Evolutionary conservation across 352 stramenopile species (phyloP), one percentile per base, ranked within the genome.

Genomic region (Globisporangium yorkense): DNA sequence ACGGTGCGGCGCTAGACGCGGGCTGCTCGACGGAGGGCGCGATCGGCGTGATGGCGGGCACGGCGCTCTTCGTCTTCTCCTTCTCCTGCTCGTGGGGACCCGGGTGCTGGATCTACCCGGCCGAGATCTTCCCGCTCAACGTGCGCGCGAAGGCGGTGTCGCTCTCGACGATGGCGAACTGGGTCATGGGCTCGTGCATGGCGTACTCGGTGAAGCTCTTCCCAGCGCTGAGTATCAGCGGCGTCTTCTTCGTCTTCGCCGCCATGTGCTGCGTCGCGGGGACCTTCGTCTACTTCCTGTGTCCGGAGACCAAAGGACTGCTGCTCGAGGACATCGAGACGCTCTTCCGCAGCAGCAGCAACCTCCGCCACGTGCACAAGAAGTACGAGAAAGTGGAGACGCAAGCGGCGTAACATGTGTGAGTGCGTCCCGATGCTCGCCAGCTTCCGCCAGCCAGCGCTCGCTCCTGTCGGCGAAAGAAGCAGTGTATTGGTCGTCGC

Each of bases 291-390:
- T 85, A 74, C 62, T 82, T 69, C 60, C 53, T 80, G 50, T 85
- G 75, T 31, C 75, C 75, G 5, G 75, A 85, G 68, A 85, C 75
- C 33, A 80, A 75, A 27, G 71, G 71, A 5, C 71, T 87, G 7
- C 31, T 87, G 8, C 51, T 87, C n/a, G 76, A 87, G 60, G 76
- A 87, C 55, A 87, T 80, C 39, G 76, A 87, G 50, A 67, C 60
- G 45, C 54, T 87, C 20, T 87, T 87, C 58, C 47, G 74, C 51
- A n/a, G 61, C 41, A 66, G 57, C 24, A 3, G 13, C 24, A 39
- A 10, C 24, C 1, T 13, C 20, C 39, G 24, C 47, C 12, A 24
- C 2, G 10, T 15, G 12, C 37, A 18, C 24, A 18, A 39, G 1
- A 52, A 52, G 47, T 52, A 52, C 47, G 47, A 52, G 24, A 29